Evolutionary conservation across 306 rosid genomes (phyloP).

Genomic region (Luffa aegyptiaca): DNA sequence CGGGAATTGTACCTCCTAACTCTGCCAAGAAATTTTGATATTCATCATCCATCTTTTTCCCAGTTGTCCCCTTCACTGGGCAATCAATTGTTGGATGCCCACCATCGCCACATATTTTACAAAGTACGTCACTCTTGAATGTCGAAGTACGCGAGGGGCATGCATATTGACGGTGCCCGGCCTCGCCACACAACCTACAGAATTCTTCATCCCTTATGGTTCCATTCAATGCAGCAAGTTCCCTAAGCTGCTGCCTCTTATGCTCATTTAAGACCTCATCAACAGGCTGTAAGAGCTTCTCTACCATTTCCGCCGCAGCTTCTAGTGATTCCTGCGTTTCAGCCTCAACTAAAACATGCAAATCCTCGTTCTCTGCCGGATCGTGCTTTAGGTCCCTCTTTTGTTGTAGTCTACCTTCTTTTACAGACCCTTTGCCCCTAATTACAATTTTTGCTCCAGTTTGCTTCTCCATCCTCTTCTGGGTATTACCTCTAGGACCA

Average conservation of each 20-base stretch:
- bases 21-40: slow-evolving; percentile 96
- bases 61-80: slow-evolving; percentile 81
- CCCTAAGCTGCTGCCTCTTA: slow-evolving; percentile 95
- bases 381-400: slow-evolving; percentile 92
- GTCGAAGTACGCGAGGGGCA: slow-evolving; percentile 87
- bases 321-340: slow-evolving; percentile 82
- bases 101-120: slow-evolving; percentile 97
- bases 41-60: slow-evolving; percentile 59
- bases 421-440: slow-evolving; percentile 90
- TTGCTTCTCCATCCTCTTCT: slow-evolving; percentile 96
- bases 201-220: slow-evolving; percentile 95
- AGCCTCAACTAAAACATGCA: slow-evolving; percentile 95
- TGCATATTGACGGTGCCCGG: slow-evolving; percentile 91
- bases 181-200: slow-evolving; percentile 93
- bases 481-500: slow-evolving; percentile 95
- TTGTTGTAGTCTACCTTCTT: slow-evolving; percentile 92
- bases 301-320: slow-evolving; percentile 98
- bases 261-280: slow-evolving; percentile 98
- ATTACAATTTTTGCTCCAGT: slow-evolving; percentile 96
- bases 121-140: slow-evolving; percentile 79
- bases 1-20: slow-evolving; percentile 54
- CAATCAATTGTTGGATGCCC: slow-evolving; percentile 98
- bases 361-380: slow-evolving; percentile 88
- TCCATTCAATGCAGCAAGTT: slow-evolving; percentile 91
- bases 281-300: slow-evolving; percentile 94